Base-by-base conservation (phyloP, 345 rosid species). In the Acer yangbiense region DNA sequence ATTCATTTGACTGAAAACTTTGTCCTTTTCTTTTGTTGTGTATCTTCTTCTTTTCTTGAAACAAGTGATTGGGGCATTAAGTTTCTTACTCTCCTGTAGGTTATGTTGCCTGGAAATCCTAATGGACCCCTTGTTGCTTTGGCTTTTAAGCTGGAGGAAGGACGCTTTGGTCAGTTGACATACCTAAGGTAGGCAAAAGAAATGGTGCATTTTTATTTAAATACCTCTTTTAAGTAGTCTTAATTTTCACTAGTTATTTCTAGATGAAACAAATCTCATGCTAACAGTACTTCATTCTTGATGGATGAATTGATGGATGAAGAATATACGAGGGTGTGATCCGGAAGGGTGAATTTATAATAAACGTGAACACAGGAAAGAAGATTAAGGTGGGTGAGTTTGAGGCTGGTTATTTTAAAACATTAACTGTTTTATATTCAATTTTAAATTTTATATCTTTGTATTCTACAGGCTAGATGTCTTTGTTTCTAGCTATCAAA, bases 121-220 rank as follows among this genome's bases (percentile, higher is more conserved):
- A 95, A 96, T 84, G 98, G 98, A 82, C 97, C 97, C 61, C 94
- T 96, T 27, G 99, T 96, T 75, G 99, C 98, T 9, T 84, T 96
- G 86, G 99, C 99, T 82, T 96, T 96, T 82, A 96, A 96, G 88
- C 78, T 96, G 78, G 99, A 96, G 84, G 98, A 96, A 85, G 99
- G 99, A 69, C 92, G 98, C 72, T 94, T 92, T 81, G 98, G 98
- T 75, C 98, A 96, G 84, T 83, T 94, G 76, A 96, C 99, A 79
- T 96, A 88, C 82, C 82, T 96, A 50, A 91, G 99, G 99, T 90
- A 74, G 55, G 66, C 70, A 50, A 46, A 48, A 43, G 74, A 70
- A 55, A 17, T 77, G 58, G 52, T 32, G 12, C 29, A 14, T 27
- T 55, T 48, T 64, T 32, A 78, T 69, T 9, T 43, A 32, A 27